These are phyloP conservation scores for Torulaspora maleeae DNA, from an alignment of 805 yeast genomes.

Conservation along the genomic window DNA sequence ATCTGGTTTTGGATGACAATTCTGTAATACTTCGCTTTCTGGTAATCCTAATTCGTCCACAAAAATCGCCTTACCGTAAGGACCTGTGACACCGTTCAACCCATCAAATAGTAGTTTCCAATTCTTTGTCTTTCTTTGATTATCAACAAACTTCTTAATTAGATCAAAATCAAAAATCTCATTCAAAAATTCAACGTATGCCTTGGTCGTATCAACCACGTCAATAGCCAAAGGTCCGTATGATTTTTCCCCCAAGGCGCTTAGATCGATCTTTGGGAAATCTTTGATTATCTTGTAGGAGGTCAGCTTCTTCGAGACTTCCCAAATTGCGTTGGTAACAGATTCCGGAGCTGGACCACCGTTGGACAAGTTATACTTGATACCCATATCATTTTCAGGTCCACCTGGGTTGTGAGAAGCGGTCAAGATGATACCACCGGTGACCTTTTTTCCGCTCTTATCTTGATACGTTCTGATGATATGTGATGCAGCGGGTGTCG, in stretches of 20 bases:
- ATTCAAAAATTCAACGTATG: slow-evolving; percentile 74
- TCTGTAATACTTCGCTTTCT: slow-evolving; percentile 59
- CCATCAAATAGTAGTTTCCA: slow-evolving; percentile 84
- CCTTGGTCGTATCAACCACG: slow-evolving; percentile 74
- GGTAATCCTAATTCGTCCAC: slow-evolving; percentile 81
- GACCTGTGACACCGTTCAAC: slow-evolving; percentile 94
- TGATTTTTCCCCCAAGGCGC: slow-evolving; percentile 47
- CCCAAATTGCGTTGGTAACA: slow-evolving; percentile 84
- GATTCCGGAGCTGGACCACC: slow-evolving; percentile 99
- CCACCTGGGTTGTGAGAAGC: slow-evolving; percentile 99
- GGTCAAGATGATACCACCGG: slow-evolving; percentile 94
- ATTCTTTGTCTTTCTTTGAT: slow-evolving; percentile 44
- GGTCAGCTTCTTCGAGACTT: slow-evolving; percentile 53
- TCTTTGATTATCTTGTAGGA: slow-evolving; percentile 55
- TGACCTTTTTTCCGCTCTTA: slow-evolving; percentile 41
- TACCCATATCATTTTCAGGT: slow-evolving; percentile 85
- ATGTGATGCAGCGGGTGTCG: slow-evolving; percentile 97
- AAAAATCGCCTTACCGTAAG: slow-evolving; percentile 83
- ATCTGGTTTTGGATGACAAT: slow-evolving; percentile 74
- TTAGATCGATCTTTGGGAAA: slow-evolving; percentile 62
- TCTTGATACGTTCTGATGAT: slow-evolving; percentile 63
- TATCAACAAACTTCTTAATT: slow-evolving; percentile 63
- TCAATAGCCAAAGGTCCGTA: slow-evolving; percentile 68
- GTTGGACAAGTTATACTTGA: slow-evolving; percentile 88
- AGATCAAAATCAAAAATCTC: slow-evolving; percentile 82